Conservation (phyloP, 495 filamentous ascomycete genomes). For the Aspergillus nidulans region DNA sequence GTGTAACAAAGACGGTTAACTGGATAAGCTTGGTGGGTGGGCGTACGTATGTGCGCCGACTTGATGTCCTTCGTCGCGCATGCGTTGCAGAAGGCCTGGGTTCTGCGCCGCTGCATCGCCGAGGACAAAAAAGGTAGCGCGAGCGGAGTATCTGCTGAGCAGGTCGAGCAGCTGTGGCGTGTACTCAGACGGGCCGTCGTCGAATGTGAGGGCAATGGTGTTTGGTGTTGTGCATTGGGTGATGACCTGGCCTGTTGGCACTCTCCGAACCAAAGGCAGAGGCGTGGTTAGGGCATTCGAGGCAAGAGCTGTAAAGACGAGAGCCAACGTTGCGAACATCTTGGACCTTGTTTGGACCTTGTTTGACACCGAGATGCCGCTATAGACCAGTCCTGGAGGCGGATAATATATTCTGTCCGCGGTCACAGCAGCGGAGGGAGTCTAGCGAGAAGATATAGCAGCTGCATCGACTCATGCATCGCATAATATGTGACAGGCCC, state of each 20-base stretch:
- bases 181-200: slow-evolving; percentile 68
- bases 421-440: too few species aligned
- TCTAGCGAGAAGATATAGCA: too few species aligned
- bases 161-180: slow-evolving; percentile 60
- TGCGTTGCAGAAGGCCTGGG: slow-evolving; percentile 56
- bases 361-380: too few species aligned
- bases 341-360: too few species aligned
- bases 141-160: slow-evolving; percentile 53
- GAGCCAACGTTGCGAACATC: too few species aligned
- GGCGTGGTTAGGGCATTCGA: too few species aligned
- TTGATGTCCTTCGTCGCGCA: slow-evolving; percentile 62
- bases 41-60: slow-evolving; percentile 70
- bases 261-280: too few species aligned
- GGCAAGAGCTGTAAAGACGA: too few species aligned
- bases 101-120: slow-evolving; percentile 53
- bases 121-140: slow-evolving; percentile 71
- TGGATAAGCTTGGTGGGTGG: background rate
- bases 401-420: too few species aligned
- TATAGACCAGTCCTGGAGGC: too few species aligned
- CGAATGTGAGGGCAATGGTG: slow-evolving; percentile 69
- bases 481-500: too few species aligned
- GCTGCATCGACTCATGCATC: too few species aligned
- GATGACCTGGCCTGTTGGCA: slow-evolving; percentile 39
- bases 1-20: background rate
- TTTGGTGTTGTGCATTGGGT: slow-evolving; percentile 56